These are phyloP conservation scores for Rhinocladiella mackenziei DNA, from an alignment of 2,329 filamentous ascomycete genomes.

Conservation along the genomic window DNA sequence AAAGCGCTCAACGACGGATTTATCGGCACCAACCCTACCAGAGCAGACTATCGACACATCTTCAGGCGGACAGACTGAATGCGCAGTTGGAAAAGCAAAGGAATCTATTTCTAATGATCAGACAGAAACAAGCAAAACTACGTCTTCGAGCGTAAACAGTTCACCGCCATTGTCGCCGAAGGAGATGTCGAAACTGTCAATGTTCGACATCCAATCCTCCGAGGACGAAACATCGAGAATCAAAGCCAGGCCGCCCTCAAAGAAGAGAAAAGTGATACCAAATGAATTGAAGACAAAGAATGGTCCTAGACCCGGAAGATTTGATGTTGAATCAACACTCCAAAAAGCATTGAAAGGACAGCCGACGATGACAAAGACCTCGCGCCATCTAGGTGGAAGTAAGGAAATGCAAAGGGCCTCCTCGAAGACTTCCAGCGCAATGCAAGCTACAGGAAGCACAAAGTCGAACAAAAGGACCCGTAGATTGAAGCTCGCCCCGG, in stretches of 20 bases:
- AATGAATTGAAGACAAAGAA: no score
- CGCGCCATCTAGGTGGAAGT: neutral
- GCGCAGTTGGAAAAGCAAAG: neutral
- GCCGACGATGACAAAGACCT: neutral
- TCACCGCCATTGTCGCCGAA: neutral
- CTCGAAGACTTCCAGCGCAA: neutral
- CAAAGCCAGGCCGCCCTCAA: conserved; percentile 8
- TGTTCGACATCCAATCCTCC: conserved; percentile 30
- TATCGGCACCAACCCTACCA: no score
- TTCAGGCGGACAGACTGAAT: no score
- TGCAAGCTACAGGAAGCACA: neutral
- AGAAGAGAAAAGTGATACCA: conserved; percentile 22
- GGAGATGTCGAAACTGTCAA: conserved; percentile 1
- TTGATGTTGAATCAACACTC: neutral
- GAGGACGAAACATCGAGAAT: conserved; percentile 22
- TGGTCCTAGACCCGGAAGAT: no score
- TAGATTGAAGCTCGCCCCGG: conserved; percentile 1
- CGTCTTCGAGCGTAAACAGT: neutral
- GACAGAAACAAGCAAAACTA: neutral
- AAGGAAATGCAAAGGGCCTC: neutral
- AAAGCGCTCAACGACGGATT: no score
- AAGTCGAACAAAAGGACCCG: conserved; percentile 3
- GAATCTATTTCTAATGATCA: neutral
- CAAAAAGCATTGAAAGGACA: neutral
- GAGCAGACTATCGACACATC: no score